Percentiles rank a stretch among this genome's conserved stretches.
phyloP scores from a whole-genome alignment of 2,329 filamentous ascomycete species.

The Trichothecium roseum region DNA sequence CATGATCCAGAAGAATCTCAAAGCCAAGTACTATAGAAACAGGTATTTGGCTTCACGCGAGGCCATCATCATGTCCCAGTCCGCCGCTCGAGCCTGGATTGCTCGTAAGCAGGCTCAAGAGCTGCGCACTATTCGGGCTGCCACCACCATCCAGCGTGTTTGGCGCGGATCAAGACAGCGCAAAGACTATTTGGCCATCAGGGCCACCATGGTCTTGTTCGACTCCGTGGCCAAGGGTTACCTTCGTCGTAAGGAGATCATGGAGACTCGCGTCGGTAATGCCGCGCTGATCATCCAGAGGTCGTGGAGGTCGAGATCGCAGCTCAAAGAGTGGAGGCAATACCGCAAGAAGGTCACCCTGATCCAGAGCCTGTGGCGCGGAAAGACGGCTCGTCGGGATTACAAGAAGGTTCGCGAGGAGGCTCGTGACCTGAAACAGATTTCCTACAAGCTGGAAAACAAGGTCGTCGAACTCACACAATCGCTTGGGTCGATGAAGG shows the following conservation, averaged over 20 bases:
- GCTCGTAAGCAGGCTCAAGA: constrained; percentile 72
- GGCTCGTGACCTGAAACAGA: constrained; percentile 96
- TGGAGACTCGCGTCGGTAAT: constrained; percentile 89
- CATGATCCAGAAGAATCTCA: constrained; percentile 97
- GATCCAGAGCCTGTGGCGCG: constrained; percentile 88
- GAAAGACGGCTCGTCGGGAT: constrained; percentile 64
- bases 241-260: constrained; percentile 78
- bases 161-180: constrained; percentile 91
- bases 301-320: constrained; percentile 72
- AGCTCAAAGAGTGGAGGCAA: constrained; percentile 72
- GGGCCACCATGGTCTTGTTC: constrained; percentile 76
- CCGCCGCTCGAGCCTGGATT: constrained; percentile 65
- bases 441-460: constrained; percentile 98
- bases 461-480: constrained; percentile 99
- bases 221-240: constrained; percentile 89
- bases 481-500: constrained; percentile 81
- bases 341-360: constrained; percentile 85
- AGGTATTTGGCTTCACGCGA: constrained; percentile 81
- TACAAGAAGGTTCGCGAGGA: constrained; percentile 94
- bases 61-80: constrained; percentile 71
- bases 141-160: constrained; percentile 87
- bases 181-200: constrained; percentile 66
- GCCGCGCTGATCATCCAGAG: constrained; percentile 86
- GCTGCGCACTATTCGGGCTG: constrained; percentile 72
- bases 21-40: constrained; percentile 87